Evolutionary conservation across 495 filamentous ascomycete genomes (phyloP).

Genomic region (Penicillium subrubescens): DNA sequence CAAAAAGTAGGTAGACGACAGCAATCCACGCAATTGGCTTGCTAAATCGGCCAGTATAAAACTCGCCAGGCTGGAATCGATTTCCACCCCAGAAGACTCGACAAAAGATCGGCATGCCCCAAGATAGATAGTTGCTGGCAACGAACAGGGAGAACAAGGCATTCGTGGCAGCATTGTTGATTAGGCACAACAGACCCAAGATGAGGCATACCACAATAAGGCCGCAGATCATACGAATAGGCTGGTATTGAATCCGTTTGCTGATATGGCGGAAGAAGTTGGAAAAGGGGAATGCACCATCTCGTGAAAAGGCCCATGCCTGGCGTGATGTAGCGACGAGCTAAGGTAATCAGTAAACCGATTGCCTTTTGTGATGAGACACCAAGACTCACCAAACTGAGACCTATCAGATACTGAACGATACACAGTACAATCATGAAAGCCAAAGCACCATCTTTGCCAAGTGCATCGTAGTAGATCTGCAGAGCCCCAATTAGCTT

Average conservation of each 20-base stretch:
- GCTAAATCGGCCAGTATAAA: conserved; percentile 39
- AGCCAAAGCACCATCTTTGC: conserved; percentile 43
- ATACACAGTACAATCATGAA: conserved; percentile 47
- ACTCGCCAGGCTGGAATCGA: conserved; percentile 61
- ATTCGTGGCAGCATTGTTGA: conserved; percentile 57
- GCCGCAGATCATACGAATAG: conserved; percentile 61
- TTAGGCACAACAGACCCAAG: conserved; percentile 61
- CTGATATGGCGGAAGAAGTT: conserved; percentile 60
- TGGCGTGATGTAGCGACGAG: conserved; percentile 59
- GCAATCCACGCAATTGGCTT: conserved; percentile 56
- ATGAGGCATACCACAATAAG: conserved; percentile 55
- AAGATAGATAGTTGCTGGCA: conserved; percentile 63
- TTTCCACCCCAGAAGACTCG: conserved; percentile 62
- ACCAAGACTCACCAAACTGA: conserved; percentile 33
- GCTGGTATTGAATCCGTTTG: conserved; percentile 59
- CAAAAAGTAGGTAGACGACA: conserved; percentile 58
- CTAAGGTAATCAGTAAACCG: conserved; percentile 19
- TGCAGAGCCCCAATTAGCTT: not conserved
- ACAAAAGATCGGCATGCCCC: conserved; percentile 62
- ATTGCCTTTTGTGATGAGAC: not conserved
- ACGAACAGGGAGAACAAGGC: conserved; percentile 65
- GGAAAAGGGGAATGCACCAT: conserved; percentile 63
- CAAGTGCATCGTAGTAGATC: conserved; percentile 48
- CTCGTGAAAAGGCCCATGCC: conserved; percentile 62
- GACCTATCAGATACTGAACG: conserved; percentile 46